Base-by-base conservation (phyloP, 192 early-diverging fungal genomes). In the Coemansia sp. region DNA sequence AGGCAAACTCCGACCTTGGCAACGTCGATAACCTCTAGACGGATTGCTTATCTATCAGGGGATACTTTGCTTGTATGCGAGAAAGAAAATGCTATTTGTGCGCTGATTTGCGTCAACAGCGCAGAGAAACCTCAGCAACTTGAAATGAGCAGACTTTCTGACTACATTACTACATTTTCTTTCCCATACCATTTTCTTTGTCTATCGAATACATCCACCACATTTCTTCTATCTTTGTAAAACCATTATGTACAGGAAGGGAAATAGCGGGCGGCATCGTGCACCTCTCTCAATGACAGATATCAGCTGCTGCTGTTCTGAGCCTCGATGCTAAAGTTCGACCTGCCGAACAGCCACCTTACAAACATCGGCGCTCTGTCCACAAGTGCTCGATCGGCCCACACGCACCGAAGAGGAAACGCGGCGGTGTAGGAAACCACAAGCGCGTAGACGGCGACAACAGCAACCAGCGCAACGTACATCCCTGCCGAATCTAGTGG, bases 1-100 rank as follows among this genome's bases (percentile, higher is more conserved):
- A 88, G 67, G 94, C 91, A 63, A 92, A 92, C 86, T 52, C 68
- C 22, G 88, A 95, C 77, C 87, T 97, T 42, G 87, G 88, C 71
- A 91, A 91, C 76, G 88, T 88, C 64, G 66, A 86, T 63, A 76
- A 69, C 26, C 78, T 91, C 74, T 91, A 87, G 86, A 22, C n/a
- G 12, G 6, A 52, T 42, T 42, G 49, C 49, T 52, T 52, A 21
- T 52, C n/a, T 52, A 6, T 52, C n/a, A n/a, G n/a, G n/a, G n/a
- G n/a, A 11, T 47, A 47, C 16, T 15, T 47, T 47, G 46, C 46
- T 26, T 26, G 26, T 45, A 45, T 13, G 10, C 42, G 13, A 45
- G 42, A 13, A 45, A 12, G 13, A 45, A 45, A 13, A 8, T 12
- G 8, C 42, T 45, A 45, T 45, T 8, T 45, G 42, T 45, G 42